phyloP scores from a whole-genome alignment of 345 rosid species.

The Linum lewisii region DNA sequence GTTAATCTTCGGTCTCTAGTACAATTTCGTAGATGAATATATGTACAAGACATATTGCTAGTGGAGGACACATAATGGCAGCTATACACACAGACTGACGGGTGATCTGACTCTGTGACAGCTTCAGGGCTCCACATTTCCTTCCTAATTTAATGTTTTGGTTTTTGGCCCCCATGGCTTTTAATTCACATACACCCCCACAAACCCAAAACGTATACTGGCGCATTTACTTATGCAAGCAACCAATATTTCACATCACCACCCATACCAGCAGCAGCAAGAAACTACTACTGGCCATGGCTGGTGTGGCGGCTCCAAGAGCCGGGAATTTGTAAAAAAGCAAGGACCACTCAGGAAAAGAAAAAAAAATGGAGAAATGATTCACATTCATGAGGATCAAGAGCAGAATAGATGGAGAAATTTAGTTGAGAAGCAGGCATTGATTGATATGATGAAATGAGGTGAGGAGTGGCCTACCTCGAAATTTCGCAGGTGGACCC shows the following conservation, averaged over 20 bases:
- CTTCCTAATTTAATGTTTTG: neutral
- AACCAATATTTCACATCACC: neutral
- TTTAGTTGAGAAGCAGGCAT: neutral
- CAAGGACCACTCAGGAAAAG: neutral
- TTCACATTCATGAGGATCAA: neutral
- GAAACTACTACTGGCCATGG: neutral
- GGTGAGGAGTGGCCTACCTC: neutral
- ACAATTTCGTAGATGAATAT: neutral
- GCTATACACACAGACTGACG: neutral
- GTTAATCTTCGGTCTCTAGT: too few species aligned
- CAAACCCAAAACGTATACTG: neutral
- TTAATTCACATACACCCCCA: neutral
- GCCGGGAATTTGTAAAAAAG: neutral
- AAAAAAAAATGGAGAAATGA: neutral
- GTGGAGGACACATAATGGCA: neutral
- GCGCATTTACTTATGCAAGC: neutral
- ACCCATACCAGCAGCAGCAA: neutral
- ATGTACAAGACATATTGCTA: neutral
- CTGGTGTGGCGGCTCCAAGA: conserved; percentile 1
- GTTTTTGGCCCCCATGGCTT: neutral
- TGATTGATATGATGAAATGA: neutral
- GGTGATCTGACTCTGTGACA: neutral
- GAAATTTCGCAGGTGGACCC: neutral
- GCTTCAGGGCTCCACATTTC: neutral
- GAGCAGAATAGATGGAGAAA: neutral